These are phyloP conservation scores for Sungouiozyma ichnusensis DNA, from an alignment of 805 yeast species.

Conservation along the genomic window DNA sequence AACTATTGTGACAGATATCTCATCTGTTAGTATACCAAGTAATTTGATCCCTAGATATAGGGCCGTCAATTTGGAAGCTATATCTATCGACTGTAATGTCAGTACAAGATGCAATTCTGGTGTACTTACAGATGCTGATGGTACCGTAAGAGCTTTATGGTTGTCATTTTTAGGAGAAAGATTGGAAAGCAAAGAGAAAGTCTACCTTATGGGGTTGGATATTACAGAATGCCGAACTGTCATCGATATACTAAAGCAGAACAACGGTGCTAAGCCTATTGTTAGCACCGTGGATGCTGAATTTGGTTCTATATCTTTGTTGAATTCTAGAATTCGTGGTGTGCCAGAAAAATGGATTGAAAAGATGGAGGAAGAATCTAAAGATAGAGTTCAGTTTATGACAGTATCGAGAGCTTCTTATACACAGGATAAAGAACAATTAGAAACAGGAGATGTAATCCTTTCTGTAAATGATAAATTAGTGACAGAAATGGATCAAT, in stretches of 20 bases:
- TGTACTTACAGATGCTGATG: constrained; percentile 63
- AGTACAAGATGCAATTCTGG: constrained; percentile 74
- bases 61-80: constrained; percentile 72
- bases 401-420: constrained; percentile 59
- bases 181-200: constrained; percentile 47
- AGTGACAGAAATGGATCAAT: constrained; percentile 58
- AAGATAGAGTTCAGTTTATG: constrained; percentile 63
- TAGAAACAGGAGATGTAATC: constrained; percentile 63
- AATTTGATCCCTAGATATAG: constrained; percentile 69
- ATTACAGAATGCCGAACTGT: constrained; percentile 53
- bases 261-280: constrained; percentile 38
- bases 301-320: constrained; percentile 53
- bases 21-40: constrained; percentile 64
- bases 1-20: constrained; percentile 66
- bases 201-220: constrained; percentile 68
- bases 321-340: constrained; percentile 76
- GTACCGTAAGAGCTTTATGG: constrained; percentile 79
- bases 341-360: constrained; percentile 77
- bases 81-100: constrained; percentile 61
- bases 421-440: constrained; percentile 29
- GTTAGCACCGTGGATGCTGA: constrained; percentile 72
- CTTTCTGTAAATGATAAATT: constrained; percentile 56
- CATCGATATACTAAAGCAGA: constrained; percentile 38
- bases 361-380: constrained; percentile 49
- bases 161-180: constrained; percentile 72